Conservation (phyloP, 2,329 filamentous ascomycete genomes). For the Pyricularia pennisetigena region DNA sequence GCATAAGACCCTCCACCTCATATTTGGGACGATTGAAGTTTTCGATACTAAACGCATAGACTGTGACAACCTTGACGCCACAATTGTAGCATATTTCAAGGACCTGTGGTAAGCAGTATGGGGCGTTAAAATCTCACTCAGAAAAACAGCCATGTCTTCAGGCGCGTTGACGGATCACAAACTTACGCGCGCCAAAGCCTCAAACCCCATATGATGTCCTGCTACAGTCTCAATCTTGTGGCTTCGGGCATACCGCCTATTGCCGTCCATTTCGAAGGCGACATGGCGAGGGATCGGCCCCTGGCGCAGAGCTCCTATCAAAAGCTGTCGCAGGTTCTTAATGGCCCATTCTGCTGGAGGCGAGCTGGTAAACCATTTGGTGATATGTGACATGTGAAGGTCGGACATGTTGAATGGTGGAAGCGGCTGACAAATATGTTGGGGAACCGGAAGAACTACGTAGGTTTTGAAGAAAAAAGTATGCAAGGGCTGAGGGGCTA, state of each 20-base stretch:
- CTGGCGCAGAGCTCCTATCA: constrained; percentile 82
- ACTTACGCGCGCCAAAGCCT: constrained; percentile 72
- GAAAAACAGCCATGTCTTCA: not conserved
- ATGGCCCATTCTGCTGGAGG: constrained; percentile 89
- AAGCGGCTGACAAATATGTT: not conserved
- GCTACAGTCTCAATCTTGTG: constrained; percentile 95
- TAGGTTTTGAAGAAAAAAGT: not conserved
- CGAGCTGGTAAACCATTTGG: constrained; percentile 70
- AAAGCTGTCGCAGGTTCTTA: constrained; percentile 65
- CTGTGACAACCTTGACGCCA: constrained; percentile 91
- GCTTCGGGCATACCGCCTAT: constrained; percentile 79
- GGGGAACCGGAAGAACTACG: not conserved
- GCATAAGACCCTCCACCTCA: constrained; percentile 95
- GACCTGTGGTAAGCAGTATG: constrained; percentile 42
- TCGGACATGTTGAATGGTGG: constrained; percentile 35
- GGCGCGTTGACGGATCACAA: not conserved
- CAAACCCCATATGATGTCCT: constrained; percentile 91
- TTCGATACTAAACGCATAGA: constrained; percentile 98
- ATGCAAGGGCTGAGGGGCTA: not conserved
- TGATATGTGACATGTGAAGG: constrained; percentile 36
- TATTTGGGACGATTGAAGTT: constrained; percentile 97
- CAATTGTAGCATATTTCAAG: constrained; percentile 98
- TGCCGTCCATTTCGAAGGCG: constrained; percentile 99
- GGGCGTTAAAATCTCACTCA: not conserved
- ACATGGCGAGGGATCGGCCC: constrained; percentile 91